Base-by-base conservation (phyloP, 495 filamentous ascomycete species). In the Hypoxylon trugodes region DNA sequence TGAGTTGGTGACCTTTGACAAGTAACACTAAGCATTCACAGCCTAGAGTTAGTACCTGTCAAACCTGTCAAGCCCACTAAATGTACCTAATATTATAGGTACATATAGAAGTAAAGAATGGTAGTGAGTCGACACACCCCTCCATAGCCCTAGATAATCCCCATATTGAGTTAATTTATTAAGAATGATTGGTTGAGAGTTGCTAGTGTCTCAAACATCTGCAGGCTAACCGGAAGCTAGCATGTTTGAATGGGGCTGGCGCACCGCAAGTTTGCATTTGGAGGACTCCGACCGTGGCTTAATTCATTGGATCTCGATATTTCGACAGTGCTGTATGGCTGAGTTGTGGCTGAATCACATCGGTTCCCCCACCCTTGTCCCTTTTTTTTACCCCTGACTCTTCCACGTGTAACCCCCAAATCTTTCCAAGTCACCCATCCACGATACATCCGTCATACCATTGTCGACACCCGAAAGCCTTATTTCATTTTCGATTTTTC, bases 311-410 rank as follows among this genome's bases (percentile, higher is more conserved):
- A n/a, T n/a, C n/a, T n/a, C n/a, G n/a, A n/a, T n/a, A n/a, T n/a
- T n/a, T n/a, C n/a, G n/a, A n/a, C n/a, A n/a, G n/a, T n/a, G n/a
- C n/a, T n/a, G n/a, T n/a, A 47, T 24, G 43, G 43, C 43, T 48
- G 45, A 48, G 58, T 61, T 47, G 58, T 61, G 64, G 64, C 64
- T 67, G 38, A 42, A 43, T 28, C 45, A 48, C 26, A 32, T 48
- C 33, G n/a, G 21, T 33, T 30, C 38, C 18, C 41, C 41, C 26
- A 24, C 19, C 7, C 41, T 25, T 21, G 41, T 42, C n/a, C 18
- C 45, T 33, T 19, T 4, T 46, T 15, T n/a, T n/a, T 25, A 30
- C 24, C 22, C 24, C 22, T 6, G 24, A 9, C n/a, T n/a, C 6
- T 26, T 12, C 18, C 48, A 55, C 42, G 54, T 48, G 33, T 58